A percentile compares a stretch with the other conserved stretches of the same genome.
phyloP scores from a whole-genome alignment of 2,329 filamentous ascomycete species.

The Fusarium sp. region DNA sequence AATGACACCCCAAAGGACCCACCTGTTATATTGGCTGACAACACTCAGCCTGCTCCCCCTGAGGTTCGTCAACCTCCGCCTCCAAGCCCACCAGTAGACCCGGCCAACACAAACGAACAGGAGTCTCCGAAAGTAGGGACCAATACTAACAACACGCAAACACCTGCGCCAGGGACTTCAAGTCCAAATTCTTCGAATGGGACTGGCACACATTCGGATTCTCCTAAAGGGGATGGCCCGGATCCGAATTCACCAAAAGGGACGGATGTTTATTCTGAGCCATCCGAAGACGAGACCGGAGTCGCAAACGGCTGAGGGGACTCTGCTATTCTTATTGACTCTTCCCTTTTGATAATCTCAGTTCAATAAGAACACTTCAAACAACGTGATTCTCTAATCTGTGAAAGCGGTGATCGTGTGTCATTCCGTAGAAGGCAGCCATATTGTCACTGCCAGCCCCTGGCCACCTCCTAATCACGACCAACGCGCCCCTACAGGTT shows the following conservation, averaged over 20 bases:
- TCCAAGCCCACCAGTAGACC: neutral
- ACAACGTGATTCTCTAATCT: too few species aligned
- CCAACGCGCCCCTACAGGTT: neutral
- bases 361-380: neutral
- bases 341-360: neutral
- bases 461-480: conserved; percentile 6
- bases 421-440: neutral
- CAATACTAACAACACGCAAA: neutral
- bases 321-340: neutral
- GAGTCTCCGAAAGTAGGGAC: neutral
- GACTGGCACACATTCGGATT: neutral
- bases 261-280: neutral
- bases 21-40: neutral
- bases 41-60: neutral
- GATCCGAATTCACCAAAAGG: neutral
- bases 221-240: neutral
- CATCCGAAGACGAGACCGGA: neutral
- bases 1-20: neutral
- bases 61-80: neutral
- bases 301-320: conserved; percentile 17
- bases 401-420: neutral
- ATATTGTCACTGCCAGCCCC: conserved; percentile 24
- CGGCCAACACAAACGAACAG: too few species aligned
- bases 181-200: too few species aligned
- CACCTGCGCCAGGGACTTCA: neutral